Conservation (phyloP, 208 protist species). For the Wallacemonas sp. region DNA sequence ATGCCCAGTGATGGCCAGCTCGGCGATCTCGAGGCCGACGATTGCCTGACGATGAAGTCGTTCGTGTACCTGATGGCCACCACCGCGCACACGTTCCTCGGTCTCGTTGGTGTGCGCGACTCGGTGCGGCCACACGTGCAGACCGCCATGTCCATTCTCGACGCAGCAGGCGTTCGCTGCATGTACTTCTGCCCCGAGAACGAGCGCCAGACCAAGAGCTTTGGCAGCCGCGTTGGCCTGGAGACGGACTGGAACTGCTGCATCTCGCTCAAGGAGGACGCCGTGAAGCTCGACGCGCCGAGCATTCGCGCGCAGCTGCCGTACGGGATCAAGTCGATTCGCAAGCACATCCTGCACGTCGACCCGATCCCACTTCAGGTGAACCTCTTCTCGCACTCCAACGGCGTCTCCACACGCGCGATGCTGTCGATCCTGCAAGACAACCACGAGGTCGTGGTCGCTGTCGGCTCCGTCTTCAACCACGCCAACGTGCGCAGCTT, state of each 20-base stretch:
- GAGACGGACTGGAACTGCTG: constrained; percentile 97
- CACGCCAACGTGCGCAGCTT: constrained; percentile 93
- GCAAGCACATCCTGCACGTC: constrained; percentile 91
- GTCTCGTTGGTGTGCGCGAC: constrained; percentile 85
- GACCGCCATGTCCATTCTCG: constrained; percentile 66
- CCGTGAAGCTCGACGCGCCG: constrained; percentile 75
- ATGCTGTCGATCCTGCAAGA: constrained; percentile 95
- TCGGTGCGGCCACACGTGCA: constrained; percentile 86
- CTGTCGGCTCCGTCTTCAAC: constrained; percentile 91
- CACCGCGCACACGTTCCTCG: constrained; percentile 88
- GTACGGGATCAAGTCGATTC: constrained; percentile 92
- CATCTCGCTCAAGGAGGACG: constrained; percentile 90
- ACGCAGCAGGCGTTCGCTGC: constrained; percentile 93
- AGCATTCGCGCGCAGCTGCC: constrained; percentile 93
- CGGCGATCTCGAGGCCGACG: constrained; percentile 52
- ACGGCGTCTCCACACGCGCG: constrained; percentile 74
- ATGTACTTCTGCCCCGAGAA: constrained; percentile 91
- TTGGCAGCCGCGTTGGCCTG: constrained; percentile 90
- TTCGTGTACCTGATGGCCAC: constrained; percentile 66
- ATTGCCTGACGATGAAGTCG: constrained; percentile 51
- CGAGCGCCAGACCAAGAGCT: constrained; percentile 88
- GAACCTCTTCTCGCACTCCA: constrained; percentile 93
- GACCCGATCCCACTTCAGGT: constrained; percentile 96
- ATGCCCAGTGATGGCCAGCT: constrained; percentile 25
- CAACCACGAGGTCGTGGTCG: constrained; percentile 93